These are phyloP conservation scores for Epithele typhae DNA, from an alignment of 768 basidiomycete species.

Conservation along the genomic window DNA sequence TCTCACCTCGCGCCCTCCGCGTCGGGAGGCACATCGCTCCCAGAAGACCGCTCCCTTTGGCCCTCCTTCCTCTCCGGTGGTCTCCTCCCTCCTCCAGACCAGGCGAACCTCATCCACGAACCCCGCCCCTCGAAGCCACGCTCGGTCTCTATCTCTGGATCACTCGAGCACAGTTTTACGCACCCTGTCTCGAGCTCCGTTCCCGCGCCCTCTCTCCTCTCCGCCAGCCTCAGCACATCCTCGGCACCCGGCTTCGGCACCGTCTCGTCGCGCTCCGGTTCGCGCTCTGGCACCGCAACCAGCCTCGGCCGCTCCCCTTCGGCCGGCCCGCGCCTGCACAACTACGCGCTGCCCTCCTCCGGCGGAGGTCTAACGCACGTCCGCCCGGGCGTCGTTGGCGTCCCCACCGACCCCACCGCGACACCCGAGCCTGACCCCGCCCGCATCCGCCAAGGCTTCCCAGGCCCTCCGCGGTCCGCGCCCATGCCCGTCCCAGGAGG, in stretches of 20 bases:
- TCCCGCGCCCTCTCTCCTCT: constrained; percentile 32
- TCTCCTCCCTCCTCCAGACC: constrained; percentile 48
- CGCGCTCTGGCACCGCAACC: constrained; percentile 21
- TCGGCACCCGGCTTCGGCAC: constrained; percentile 3
- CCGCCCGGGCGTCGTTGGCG: constrained; percentile 50
- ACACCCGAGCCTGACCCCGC: too few relatives aligned
- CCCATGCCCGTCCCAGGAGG: constrained; percentile 32
- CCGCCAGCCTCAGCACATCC: constrained; percentile 7
- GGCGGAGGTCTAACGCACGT: constrained; percentile 53
- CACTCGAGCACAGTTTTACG: constrained; percentile 15
- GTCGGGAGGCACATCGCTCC: constrained; percentile 69
- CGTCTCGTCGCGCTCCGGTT: too few relatives aligned
- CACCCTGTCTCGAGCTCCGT: constrained; percentile 49
- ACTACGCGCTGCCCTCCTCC: constrained; percentile 48
- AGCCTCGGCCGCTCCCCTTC: constrained; percentile 11
- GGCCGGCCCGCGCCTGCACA: constrained; percentile 60
- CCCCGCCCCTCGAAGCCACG: constrained; percentile 8
- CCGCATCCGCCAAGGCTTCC: too few relatives aligned
- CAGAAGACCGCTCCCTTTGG: constrained; percentile 93
- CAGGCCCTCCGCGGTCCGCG: constrained; percentile 22
- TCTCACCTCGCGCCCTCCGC: constrained; percentile 75
- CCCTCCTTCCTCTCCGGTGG: constrained; percentile 78
- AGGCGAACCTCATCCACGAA: constrained; percentile 13
- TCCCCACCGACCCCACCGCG: constrained; percentile 26
- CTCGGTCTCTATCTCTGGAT: constrained; percentile 9